Percentiles rank a stretch among this genome's conserved stretches.
phyloP scores from a whole-genome alignment of 306 rosid genomes.

The Macrotyloma uniflorum region DNA sequence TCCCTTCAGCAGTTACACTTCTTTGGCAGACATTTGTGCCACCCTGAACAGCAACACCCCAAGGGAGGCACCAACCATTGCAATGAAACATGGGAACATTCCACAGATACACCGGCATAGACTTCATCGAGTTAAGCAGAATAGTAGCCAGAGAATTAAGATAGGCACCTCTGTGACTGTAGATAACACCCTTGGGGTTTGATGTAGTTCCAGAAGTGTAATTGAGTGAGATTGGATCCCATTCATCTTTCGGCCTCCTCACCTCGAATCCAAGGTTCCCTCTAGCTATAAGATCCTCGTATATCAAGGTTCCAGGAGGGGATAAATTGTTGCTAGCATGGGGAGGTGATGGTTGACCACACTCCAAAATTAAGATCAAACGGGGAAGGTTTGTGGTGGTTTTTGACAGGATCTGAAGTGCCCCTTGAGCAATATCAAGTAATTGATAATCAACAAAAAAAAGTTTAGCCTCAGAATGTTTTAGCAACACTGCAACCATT shows the following conservation, averaged over 20 bases:
- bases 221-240: conserved; percentile 76
- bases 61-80: conserved; percentile 93
- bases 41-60: conserved; percentile 91
- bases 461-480: conserved; percentile 76
- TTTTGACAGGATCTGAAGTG: conserved; percentile 57
- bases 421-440: conserved; percentile 59
- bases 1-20: conserved; percentile 57
- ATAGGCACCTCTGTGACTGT: conserved; percentile 88
- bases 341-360: conserved; percentile 32
- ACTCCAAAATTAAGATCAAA: conserved; percentile 62
- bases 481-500: conserved; percentile 58
- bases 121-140: conserved; percentile 67
- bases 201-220: conserved; percentile 98
- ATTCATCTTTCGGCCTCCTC: conserved; percentile 70
- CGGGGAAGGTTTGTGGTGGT: conserved; percentile 44
- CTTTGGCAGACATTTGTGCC: conserved; percentile 88
- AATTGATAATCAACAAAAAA: conserved; percentile 69
- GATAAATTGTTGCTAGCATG: neutral
- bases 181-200: conserved; percentile 87
- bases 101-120: conserved; percentile 80
- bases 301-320: conserved; percentile 47
- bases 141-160: conserved; percentile 74
- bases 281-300: conserved; percentile 61
- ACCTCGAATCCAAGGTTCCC: conserved; percentile 60
- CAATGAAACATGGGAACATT: conserved; percentile 95